Evolutionary conservation across 371 early-diverging fungal genomes (phyloP).

Genomic region (Dichotomocladium elegans): DNA sequence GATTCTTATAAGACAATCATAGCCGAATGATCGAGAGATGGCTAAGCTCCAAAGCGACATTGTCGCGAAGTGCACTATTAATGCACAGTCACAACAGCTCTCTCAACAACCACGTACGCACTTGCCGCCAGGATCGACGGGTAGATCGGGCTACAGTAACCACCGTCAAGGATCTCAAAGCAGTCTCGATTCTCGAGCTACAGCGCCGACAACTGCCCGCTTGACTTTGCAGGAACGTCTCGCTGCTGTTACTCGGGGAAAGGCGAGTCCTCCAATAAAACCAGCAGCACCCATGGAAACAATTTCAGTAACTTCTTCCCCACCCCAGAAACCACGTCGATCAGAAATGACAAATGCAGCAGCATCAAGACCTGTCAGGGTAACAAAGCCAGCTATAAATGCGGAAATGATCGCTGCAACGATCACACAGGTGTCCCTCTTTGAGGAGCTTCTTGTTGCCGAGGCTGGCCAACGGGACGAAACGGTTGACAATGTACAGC

Average conservation of each 20-base stretch:
- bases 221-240: slow-evolving; percentile 40
- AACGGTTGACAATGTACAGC: slow-evolving; percentile 8
- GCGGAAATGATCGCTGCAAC: slow-evolving; percentile 5
- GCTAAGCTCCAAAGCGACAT: slow-evolving; percentile 67
- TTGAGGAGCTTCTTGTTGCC: slow-evolving; percentile 18
- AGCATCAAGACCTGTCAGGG: neutral
- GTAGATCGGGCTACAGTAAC: too few species aligned
- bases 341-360: neutral
- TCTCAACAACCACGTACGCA: slow-evolving; percentile 11
- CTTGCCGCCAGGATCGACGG: too few species aligned
- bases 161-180: slow-evolving; percentile 21
- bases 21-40: slow-evolving; percentile 65
- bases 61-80: slow-evolving; percentile 61
- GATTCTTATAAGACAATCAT: too few species aligned
- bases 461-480: slow-evolving; percentile 10
- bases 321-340: neutral
- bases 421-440: slow-evolving; percentile 7
- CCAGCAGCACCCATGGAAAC: slow-evolving; percentile 4
- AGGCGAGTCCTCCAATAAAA: neutral
- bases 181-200: slow-evolving; percentile 22
- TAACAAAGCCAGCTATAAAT: neutral
- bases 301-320: neutral
- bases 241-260: slow-evolving; percentile 30
- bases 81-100: slow-evolving; percentile 39
- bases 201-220: slow-evolving; percentile 39